phyloP scores from a whole-genome alignment of 305 asterid species.

The Fraxinus dipetala region DNA sequence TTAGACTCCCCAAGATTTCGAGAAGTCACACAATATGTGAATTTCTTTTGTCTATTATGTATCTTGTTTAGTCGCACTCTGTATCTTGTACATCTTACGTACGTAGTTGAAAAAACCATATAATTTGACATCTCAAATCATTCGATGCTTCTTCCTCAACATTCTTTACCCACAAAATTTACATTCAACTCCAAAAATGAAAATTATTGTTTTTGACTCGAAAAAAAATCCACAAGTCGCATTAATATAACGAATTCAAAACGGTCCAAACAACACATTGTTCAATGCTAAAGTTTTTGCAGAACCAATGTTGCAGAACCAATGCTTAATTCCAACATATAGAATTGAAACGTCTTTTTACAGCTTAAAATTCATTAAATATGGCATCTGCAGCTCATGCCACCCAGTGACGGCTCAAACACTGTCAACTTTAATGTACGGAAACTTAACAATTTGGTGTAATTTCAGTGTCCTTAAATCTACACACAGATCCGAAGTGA shows the following conservation, averaged over 20 bases:
- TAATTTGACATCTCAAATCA: not conserved
- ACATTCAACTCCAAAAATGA: no score
- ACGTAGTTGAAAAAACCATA: not conserved
- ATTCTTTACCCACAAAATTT: no score
- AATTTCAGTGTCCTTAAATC: conserved; percentile 17
- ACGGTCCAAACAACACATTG: conserved; percentile 18
- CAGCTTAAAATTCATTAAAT: conserved; percentile 22
- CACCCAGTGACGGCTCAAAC: conserved; percentile 30
- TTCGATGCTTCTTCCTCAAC: no score
- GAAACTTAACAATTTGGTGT: conserved; percentile 17
- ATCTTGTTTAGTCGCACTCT: not conserved
- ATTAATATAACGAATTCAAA: conserved; percentile 13
- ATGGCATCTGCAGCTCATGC: not conserved
- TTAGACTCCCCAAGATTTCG: not conserved
- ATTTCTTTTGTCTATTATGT: not conserved
- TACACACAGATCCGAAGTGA: not conserved
- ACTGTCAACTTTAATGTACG: conserved; percentile 14
- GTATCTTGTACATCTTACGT: no score
- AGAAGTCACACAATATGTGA: not conserved
- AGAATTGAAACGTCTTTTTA: conserved; percentile 16
- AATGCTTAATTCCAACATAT: conserved; percentile 16
- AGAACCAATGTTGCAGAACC: conserved; percentile 18
- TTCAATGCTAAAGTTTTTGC: conserved; percentile 15
- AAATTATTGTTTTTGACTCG: not conserved
- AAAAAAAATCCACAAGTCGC: not conserved